Conservation (phyloP, 2,329 filamentous ascomycete species). For the Parascedosporium putredinis region DNA sequence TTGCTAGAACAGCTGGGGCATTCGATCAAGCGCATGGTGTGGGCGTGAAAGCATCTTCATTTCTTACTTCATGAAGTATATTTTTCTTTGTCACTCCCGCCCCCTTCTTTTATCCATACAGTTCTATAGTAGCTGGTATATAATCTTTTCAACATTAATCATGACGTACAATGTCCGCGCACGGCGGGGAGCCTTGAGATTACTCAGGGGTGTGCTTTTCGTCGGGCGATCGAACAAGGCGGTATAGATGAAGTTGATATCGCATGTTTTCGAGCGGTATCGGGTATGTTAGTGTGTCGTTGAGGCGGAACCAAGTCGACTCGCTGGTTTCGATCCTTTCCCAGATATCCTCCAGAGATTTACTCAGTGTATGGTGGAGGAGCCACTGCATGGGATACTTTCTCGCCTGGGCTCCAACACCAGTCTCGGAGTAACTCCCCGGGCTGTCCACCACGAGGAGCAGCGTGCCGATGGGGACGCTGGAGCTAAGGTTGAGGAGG, state of each 20-base stretch:
- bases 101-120: constrained; percentile 1
- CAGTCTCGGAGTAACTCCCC: constrained; percentile 81
- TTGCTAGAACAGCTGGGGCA: constrained; percentile 81
- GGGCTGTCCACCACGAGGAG: constrained; percentile 87
- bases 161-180: no score
- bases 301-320: constrained; percentile 74
- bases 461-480: constrained; percentile 48
- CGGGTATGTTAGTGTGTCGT: constrained; percentile 59
- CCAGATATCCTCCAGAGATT: constrained; percentile 46
- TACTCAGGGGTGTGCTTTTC: background rate
- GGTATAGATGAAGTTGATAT: constrained; percentile 83
- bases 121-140: background rate
- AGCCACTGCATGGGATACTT: constrained; percentile 93
- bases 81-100: no score
- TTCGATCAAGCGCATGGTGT: constrained; percentile 87
- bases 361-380: constrained; percentile 67
- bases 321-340: constrained; percentile 65
- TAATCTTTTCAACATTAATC: no score
- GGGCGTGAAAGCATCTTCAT: constrained; percentile 43
- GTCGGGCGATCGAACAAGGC: constrained; percentile 11
- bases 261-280: constrained; percentile 90
- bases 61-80: no score
- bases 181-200: background rate
- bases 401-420: constrained; percentile 49
- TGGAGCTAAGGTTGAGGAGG: constrained; percentile 56